A percentile compares a stretch with the other conserved stretches of the same genome.
These are phyloP conservation scores for Cercophora newfieldiana DNA, from an alignment of 495 filamentous ascomycete genomes.

Conservation along the genomic window DNA sequence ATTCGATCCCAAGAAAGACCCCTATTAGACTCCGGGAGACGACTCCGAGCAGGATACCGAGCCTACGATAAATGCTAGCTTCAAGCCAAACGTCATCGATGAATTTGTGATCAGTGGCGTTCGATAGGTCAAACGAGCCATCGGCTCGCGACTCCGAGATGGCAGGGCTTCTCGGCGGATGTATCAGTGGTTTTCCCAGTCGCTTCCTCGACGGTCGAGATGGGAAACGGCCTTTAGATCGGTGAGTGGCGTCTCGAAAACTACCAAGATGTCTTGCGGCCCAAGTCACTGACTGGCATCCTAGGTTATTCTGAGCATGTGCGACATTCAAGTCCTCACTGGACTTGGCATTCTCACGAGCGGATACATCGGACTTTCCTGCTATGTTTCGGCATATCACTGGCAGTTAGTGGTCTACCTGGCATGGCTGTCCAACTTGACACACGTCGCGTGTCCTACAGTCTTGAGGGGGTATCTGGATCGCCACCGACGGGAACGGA, in stretches of 20 bases:
- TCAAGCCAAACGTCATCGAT: neutral
- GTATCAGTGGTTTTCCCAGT: neutral
- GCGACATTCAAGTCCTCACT: conserved; percentile 12
- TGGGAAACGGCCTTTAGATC: neutral
- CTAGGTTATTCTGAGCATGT: neutral
- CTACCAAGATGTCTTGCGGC: neutral
- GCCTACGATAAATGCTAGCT: neutral
- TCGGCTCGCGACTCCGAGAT: neutral
- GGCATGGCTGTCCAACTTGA: conserved; percentile 44
- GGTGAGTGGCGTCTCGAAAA: neutral
- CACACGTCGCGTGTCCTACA: conserved; percentile 39
- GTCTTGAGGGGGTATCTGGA: conserved; percentile 31
- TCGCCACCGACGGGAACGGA: conserved; percentile 11
- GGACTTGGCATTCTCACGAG: conserved; percentile 13
- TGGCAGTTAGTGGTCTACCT: conserved; percentile 41
- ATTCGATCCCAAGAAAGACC: neutral
- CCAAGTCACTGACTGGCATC: neutral
- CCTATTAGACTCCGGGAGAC: neutral
- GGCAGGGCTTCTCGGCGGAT: neutral
- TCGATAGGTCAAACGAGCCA: neutral
- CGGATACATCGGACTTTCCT: neutral
- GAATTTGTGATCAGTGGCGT: neutral
- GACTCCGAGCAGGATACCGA: neutral
- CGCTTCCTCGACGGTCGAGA: neutral
- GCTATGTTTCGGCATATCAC: conserved; percentile 33